These are phyloP conservation scores for Ustilago lituana DNA, from an alignment of 1,284 basidiomycete species.

Conservation along the genomic window DNA sequence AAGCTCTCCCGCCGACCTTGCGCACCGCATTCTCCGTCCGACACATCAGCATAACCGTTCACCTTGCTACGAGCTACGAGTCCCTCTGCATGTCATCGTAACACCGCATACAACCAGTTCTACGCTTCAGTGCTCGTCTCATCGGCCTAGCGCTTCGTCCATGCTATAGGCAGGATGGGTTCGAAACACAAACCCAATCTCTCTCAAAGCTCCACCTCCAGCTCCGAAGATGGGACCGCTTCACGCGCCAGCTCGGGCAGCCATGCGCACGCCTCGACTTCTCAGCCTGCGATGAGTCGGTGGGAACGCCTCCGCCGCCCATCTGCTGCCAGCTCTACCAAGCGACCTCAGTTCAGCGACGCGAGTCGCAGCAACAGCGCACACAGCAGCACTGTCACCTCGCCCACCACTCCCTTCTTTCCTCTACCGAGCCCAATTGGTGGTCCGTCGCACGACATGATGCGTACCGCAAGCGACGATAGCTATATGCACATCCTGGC, in stretches of 20 bases:
- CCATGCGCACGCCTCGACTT: constrained; percentile 5
- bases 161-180: constrained; percentile 12
- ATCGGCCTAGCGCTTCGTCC: not conserved
- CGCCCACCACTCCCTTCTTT: constrained; percentile 26
- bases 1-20: not conserved
- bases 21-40: not conserved
- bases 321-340: constrained; percentile 38
- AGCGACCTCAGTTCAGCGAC: constrained; percentile 38
- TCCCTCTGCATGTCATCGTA: constrained; percentile 14
- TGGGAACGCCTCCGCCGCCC: constrained; percentile 47
- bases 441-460: constrained; percentile 23
- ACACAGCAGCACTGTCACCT: constrained; percentile 27
- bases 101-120: constrained; percentile 16
- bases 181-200: constrained; percentile 36
- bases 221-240: constrained; percentile 34
- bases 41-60: not conserved
- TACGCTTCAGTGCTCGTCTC: constrained; percentile 7
- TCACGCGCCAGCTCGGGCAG: constrained; percentile 23
- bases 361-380: constrained; percentile 29
- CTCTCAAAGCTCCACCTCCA: constrained; percentile 39
- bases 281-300: constrained; percentile 25
- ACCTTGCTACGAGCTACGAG: too few relatives aligned
- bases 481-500: constrained; percentile 45
- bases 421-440: constrained; percentile 22
- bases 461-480: constrained; percentile 40